Evolutionary conservation across 192 early-diverging fungal genomes (phyloP).

Genomic region (Gryganskiella cystojenkinii): DNA sequence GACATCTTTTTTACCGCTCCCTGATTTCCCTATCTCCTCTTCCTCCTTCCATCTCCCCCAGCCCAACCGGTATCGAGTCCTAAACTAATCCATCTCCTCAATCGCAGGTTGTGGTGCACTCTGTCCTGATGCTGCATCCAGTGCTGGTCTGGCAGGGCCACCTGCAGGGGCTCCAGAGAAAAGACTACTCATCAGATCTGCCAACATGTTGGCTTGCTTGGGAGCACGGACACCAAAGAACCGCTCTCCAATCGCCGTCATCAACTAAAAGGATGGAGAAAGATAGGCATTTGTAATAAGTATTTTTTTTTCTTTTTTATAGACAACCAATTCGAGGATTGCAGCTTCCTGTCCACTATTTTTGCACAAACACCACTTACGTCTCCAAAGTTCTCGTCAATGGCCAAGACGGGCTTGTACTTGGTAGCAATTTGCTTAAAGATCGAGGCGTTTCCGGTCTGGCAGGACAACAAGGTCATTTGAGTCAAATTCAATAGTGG

Average conservation of each 20-base stretch:
- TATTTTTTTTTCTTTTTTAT: conserved; percentile 35
- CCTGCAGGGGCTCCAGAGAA: conserved; percentile 53
- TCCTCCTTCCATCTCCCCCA: no score
- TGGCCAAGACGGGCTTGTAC: conserved; percentile 38
- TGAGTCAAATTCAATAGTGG: conserved; percentile 60
- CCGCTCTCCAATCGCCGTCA: conserved; percentile 58
- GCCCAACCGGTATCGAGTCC: not conserved
- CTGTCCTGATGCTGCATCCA: conserved; percentile 22
- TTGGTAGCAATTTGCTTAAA: conserved; percentile 40
- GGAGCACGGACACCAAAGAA: conserved; percentile 62
- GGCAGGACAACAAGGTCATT: conserved; percentile 35
- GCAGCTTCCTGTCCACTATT: no score
- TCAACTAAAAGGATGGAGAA: conserved; percentile 35
- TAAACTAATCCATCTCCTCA: conserved; percentile 44
- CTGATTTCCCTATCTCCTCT: no score
- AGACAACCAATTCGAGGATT: no score
- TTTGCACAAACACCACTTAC: conserved; percentile 15
- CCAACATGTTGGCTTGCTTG: conserved; percentile 60
- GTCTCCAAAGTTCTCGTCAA: conserved; percentile 50
- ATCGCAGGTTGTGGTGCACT: conserved; percentile 36
- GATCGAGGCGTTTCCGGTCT: conserved; percentile 36
- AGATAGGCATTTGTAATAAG: conserved; percentile 6
- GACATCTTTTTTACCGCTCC: no score
- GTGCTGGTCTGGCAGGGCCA: conserved; percentile 12
- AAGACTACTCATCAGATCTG: conserved; percentile 63